Percentiles rank a stretch among this genome's conserved stretches.
phyloP scores from a whole-genome alignment of 2,329 filamentous ascomycete species.

The Colletotrichum sansevieriae region DNA sequence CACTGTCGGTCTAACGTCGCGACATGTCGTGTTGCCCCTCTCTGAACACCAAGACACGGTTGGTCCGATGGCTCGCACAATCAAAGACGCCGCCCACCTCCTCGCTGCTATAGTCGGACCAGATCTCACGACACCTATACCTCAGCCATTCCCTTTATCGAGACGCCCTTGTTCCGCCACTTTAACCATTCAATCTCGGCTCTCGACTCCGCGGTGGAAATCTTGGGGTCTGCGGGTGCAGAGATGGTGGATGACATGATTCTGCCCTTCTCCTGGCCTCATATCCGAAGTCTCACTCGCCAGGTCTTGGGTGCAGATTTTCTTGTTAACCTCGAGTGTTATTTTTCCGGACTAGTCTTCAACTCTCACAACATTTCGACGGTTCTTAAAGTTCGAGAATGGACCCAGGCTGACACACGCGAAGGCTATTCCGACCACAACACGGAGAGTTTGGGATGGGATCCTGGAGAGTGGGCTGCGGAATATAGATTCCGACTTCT shows the following conservation, averaged over 20 bases:
- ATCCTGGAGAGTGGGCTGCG: constrained; percentile 64
- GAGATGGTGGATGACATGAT: constrained; percentile 69
- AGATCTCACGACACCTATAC: constrained; percentile 76
- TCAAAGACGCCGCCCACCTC: constrained; percentile 74
- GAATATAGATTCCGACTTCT: constrained; percentile 69
- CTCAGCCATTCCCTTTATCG: constrained; percentile 62
- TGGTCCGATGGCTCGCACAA: constrained; percentile 73
- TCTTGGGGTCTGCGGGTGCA: constrained; percentile 69
- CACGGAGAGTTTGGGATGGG: constrained; percentile 67
- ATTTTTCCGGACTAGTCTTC: constrained; percentile 65
- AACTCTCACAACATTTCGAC: constrained; percentile 70
- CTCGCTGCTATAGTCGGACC: constrained; percentile 74
- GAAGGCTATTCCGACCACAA: constrained; percentile 72
- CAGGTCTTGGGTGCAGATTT: constrained; percentile 69
- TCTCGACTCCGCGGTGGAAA: constrained; percentile 64
- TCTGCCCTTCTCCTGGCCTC: constrained; percentile 48
- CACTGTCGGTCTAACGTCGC: constrained; percentile 74
- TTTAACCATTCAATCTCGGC: constrained; percentile 53
- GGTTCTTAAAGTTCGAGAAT: constrained; percentile 64
- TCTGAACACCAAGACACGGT: constrained; percentile 74
- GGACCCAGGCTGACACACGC: constrained; percentile 63
- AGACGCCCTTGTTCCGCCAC: constrained; percentile 15
- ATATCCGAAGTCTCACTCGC: constrained; percentile 58
- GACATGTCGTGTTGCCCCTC: constrained; percentile 75
- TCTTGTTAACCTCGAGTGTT: constrained; percentile 64